Percentiles rank a stretch among this genome's conserved stretches.
Evolutionary conservation across 2,329 filamentous ascomycete genomes (phyloP).

Genomic region (Aureobasidium mangrovei): DNA sequence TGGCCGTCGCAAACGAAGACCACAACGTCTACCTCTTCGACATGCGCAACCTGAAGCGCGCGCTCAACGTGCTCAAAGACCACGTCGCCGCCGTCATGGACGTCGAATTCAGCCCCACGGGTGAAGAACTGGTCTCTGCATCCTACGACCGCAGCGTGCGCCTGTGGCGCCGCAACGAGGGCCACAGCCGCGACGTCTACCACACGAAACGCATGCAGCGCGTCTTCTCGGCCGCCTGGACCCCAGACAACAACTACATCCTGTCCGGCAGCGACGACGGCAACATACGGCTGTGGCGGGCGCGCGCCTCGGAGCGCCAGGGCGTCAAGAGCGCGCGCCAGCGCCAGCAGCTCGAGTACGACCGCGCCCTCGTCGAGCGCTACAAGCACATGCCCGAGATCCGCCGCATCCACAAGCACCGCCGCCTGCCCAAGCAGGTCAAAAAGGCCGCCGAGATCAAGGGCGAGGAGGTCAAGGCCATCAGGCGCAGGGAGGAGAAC

Average conservation of each 20-base stretch:
- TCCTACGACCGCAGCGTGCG: slow-evolving; percentile 83
- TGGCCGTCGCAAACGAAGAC: slow-evolving; percentile 88
- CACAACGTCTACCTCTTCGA: slow-evolving; percentile 92
- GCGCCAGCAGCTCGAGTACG: slow-evolving; percentile 84
- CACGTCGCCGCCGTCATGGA: slow-evolving; percentile 93
- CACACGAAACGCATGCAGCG: slow-evolving; percentile 98
- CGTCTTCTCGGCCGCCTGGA: slow-evolving; percentile 77
- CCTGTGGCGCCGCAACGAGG: slow-evolving; percentile 70
- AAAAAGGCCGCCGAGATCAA: slow-evolving; percentile 98
- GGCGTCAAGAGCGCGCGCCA: slow-evolving; percentile 81
- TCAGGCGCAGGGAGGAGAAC: slow-evolving; percentile 90
- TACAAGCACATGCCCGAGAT: slow-evolving; percentile 97
- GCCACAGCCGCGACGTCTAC: slow-evolving; percentile 86
- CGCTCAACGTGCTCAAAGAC: slow-evolving; percentile 81
- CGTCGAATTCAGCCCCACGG: slow-evolving; percentile 89
- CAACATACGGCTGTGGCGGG: slow-evolving; percentile 82
- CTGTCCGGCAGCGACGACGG: slow-evolving; percentile 90
- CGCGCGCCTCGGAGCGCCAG: slow-evolving; percentile 71
- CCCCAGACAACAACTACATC: slow-evolving; percentile 81
- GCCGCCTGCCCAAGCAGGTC: slow-evolving; percentile 82
- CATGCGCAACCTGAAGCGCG: slow-evolving; percentile 80
- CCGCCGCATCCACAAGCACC: slow-evolving; percentile 77
- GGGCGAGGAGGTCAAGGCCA: slow-evolving; percentile 71
- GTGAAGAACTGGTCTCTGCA: slow-evolving; percentile 84
- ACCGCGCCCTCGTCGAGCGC: slow-evolving; percentile 69